Evolutionary conservation across 306 rosid species (phyloP), one percentile per base, ranked within the genome.

Genomic region (Gynostemma pentaphyllum): DNA sequence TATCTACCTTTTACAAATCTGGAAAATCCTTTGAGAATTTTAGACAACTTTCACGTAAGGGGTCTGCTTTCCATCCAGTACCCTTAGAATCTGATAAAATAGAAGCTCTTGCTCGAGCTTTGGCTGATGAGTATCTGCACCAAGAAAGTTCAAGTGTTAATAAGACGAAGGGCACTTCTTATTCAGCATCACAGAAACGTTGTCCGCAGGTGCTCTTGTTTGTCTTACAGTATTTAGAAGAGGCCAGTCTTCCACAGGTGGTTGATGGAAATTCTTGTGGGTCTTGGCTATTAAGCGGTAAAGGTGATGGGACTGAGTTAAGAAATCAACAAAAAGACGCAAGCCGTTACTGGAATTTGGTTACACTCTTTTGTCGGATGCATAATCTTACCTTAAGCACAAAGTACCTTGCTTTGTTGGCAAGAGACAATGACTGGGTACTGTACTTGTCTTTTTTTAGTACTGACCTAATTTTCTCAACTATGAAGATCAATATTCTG

Each of bases 381-480:
- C 96, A 91, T 62, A 82, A 70, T 69, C 92, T 91, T 78, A 95
- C 95, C 23, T 69, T 82, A 69, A 91, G 98, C 77, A 82, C 88
- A 7, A 91, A 82, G 76, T 91, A 87, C 74, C 96, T 91, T 68
- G 81, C 86, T 64, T 73, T 85, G 42, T 72, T 91, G 70, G 96
- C 98, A 55, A 83, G 87, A 79, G 98, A 91, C 74, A 87, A 79
- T 69, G 98, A 91, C 59, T 91, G 98, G 98, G 98, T 91, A 80
- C 68, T 24, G 45, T 37, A 8, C 27, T 69, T 65, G 36, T 45
- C 21, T 45, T 53, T 30, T n/a, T 39, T 65, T 75, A 36, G 46
- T 15, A 40, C 36, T 29, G 37, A 23, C n/a, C 36, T 26, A 15
- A 40, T 26, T 62, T 62, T 22, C 26, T 62, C 19, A 15, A n/a